Evolutionary conservation across 2,329 filamentous ascomycete genomes (phyloP).

Genomic region (Colletotrichum sp.): DNA sequence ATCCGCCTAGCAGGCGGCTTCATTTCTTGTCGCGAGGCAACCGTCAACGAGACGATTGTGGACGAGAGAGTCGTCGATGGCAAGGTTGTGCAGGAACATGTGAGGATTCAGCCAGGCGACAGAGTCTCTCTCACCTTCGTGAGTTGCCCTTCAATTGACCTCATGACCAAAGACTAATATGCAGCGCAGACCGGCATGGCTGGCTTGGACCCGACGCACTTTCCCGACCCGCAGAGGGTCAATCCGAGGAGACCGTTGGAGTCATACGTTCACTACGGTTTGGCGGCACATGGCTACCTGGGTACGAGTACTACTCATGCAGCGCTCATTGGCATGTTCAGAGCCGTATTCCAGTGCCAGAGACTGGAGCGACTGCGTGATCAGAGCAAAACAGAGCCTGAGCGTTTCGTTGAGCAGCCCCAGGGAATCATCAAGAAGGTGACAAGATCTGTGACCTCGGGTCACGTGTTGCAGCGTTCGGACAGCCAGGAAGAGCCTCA

Average conservation of each 20-base stretch:
- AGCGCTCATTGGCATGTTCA: conserved; percentile 71
- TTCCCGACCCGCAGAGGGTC: conserved; percentile 66
- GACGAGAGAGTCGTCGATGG: conserved; percentile 51
- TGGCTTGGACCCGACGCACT: conserved; percentile 60
- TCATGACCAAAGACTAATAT: background rate
- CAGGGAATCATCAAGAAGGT: conserved; percentile 74
- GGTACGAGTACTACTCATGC: conserved; percentile 65
- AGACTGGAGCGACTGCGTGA: conserved; percentile 61
- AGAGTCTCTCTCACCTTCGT: conserved; percentile 70
- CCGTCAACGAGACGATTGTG: conserved; percentile 46
- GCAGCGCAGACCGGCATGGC: conserved; percentile 41
- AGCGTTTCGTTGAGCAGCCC: conserved; percentile 35
- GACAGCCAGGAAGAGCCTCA: conserved; percentile 47
- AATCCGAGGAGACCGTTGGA: conserved; percentile 68
- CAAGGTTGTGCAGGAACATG: conserved; percentile 26
- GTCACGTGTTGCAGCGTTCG: background rate
- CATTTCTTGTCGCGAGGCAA: conserved; percentile 63
- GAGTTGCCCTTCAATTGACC: conserved; percentile 23
- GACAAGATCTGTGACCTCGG: conserved; percentile 23
- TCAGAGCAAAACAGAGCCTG: background rate
- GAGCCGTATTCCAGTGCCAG: conserved; percentile 65
- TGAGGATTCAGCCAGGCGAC: conserved; percentile 60
- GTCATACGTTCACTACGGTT: conserved; percentile 68
- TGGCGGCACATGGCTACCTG: conserved; percentile 67
- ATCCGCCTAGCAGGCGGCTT: conserved; percentile 70